Conservation (phyloP, 1,284 basidiomycete species). For the Pseudozyma flocculosa region DNA sequence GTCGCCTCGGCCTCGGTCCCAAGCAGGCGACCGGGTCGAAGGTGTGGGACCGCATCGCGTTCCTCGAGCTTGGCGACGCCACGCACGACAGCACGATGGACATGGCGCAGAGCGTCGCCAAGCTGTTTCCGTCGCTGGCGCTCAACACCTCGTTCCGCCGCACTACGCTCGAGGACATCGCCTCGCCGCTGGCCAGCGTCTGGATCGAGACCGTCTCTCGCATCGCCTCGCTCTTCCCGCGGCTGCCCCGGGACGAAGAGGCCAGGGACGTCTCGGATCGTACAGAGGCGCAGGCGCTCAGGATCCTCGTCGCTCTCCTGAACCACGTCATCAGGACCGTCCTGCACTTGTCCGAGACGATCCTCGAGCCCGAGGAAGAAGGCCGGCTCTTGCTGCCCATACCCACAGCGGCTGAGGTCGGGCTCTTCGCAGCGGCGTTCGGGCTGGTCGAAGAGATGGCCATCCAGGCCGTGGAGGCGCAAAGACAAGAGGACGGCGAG, state of each 20-base stretch:
- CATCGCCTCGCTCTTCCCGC: constrained; percentile 9
- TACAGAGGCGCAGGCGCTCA: constrained; percentile 9
- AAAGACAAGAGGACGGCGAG: no score
- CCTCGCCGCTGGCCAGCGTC: constrained; percentile 6
- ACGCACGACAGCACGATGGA: constrained; percentile 9
- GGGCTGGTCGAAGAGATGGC: no score
- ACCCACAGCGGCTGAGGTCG: no score
- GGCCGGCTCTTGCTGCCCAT: neutral
- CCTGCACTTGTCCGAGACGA: constrained; percentile 18
- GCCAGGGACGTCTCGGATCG: neutral
- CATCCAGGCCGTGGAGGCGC: no score
- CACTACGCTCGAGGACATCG: constrained; percentile 14
- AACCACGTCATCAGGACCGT: constrained; percentile 23
- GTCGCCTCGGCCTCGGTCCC: constrained; percentile 12
- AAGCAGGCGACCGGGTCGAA: constrained; percentile 1
- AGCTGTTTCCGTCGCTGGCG: constrained; percentile 12
- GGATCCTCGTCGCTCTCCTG: constrained; percentile 20
- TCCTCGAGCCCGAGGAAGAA: constrained; percentile 12
- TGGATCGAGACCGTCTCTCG: constrained; percentile 14
- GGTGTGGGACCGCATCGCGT: constrained; percentile 13
- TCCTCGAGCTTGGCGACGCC: constrained; percentile 23
- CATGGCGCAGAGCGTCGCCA: constrained; percentile 5
- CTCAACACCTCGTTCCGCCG: constrained; percentile 8
- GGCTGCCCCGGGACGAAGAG: constrained; percentile 1
- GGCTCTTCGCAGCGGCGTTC: no score